A percentile compares a stretch with the other conserved stretches of the same genome.
Conservation (phyloP, 2,329 filamentous ascomycete species). For the Monilinia vaccinii-corymbosi region DNA sequence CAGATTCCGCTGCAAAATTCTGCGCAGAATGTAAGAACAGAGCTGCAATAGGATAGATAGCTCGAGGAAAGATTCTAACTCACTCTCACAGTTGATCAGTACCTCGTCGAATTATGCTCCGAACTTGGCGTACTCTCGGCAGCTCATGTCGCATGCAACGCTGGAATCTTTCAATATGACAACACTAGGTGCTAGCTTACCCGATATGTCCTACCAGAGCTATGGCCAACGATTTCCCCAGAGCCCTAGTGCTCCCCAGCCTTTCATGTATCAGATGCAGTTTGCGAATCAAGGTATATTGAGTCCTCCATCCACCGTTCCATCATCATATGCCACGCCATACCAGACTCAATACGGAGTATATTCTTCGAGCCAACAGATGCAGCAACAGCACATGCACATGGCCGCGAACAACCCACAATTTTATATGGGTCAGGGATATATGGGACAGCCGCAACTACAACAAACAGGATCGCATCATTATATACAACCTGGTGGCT, state of each 20-base stretch:
- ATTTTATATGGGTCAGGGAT: constrained; percentile 22
- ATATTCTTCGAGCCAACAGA: constrained; percentile 18
- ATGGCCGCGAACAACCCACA: constrained; percentile 15
- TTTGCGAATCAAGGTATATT: constrained; percentile 14
- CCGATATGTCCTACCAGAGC: constrained; percentile 22
- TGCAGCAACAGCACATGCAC: constrained; percentile 14
- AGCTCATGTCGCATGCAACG: constrained; percentile 12
- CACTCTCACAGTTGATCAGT: constrained; percentile 3
- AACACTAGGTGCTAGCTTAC: constrained; percentile 20
- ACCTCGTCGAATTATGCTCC: constrained; percentile 7
- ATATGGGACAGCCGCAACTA: constrained; percentile 16
- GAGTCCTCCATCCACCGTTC: constrained; percentile 13
- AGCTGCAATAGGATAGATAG: constrained; percentile 4
- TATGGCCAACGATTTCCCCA: constrained; percentile 20
- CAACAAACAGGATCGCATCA: constrained; percentile 20
- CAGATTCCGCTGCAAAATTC: constrained; percentile 3
- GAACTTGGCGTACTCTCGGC: constrained; percentile 1
- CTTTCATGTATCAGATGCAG: constrained; percentile 20
- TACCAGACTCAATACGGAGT: constrained; percentile 24
- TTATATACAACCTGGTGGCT: constrained; percentile 22
- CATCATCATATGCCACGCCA: constrained; percentile 21
- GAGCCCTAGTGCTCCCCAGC: constrained; percentile 13
- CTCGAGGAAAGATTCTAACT: not conserved
- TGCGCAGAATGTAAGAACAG: constrained; percentile 12
- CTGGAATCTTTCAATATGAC: constrained; percentile 23